phyloP scores from a whole-genome alignment of 2,329 filamentous ascomycete species.

The Fonsecaea pedrosoi region DNA sequence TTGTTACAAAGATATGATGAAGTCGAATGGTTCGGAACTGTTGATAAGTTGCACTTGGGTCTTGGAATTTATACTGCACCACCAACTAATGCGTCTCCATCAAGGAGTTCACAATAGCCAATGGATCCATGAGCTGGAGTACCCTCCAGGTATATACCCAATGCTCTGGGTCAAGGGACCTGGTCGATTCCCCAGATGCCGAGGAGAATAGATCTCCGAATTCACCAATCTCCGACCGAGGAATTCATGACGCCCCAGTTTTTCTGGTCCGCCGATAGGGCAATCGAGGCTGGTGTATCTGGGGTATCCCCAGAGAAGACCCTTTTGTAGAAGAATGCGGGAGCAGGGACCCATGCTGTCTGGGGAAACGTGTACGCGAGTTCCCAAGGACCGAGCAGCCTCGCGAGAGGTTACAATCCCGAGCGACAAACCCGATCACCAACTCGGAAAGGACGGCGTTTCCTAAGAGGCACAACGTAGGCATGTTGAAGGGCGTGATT shows the following conservation, averaged over 20 bases:
- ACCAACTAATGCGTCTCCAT: constrained; percentile 1
- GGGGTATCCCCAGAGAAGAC: constrained; percentile 1
- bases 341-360: neutral
- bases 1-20: neutral
- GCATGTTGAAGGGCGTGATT: neutral
- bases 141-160: neutral
- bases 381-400: neutral
- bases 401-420: neutral
- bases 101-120: neutral
- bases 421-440: neutral
- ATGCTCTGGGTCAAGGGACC: neutral
- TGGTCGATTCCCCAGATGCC: neutral
- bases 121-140: constrained; percentile 1
- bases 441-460: neutral
- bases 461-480: neutral
- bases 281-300: neutral
- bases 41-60: neutral
- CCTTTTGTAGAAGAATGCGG: neutral
- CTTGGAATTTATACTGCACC: neutral
- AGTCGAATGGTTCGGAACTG: neutral
- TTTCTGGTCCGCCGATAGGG: neutral
- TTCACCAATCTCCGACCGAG: constrained; percentile 3
- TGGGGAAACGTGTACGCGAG: neutral
- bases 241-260: neutral
- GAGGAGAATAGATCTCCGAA: neutral